Base-by-base conservation (phyloP, 371 early-diverging fungal species). In the Vairimorpha ceranae region DNA sequence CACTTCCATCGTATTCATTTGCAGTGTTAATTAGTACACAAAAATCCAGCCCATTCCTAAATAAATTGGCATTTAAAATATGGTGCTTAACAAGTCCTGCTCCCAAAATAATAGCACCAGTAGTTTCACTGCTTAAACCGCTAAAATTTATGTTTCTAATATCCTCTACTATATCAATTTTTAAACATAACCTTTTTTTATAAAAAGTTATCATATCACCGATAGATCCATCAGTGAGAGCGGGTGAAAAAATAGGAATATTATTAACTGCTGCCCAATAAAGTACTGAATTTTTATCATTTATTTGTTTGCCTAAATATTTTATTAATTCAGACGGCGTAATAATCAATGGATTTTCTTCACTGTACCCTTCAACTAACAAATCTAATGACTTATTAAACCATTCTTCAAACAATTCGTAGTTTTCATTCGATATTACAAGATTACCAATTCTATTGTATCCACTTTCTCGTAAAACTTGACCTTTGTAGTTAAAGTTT, bases 31-130 rank as follows among this genome's bases (percentile, higher is more conserved):
- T 88, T 75, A 92, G 92, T 0, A 97, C 95, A 10, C 96, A 92
- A 81, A 88, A 94, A 79, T 99, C 95, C 3, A 97, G 91, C 27
- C 99, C 99, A 82, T 99, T 95, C 70, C 96, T 87, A 87, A 89
- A 83, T 45, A 99, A 85, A 82, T 97, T 97, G 33, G 98, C 98
- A 81, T 99, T 99, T 82, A 94, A 92, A 75, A 97, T 95, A 81
- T 97, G 97, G 83, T 99, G 99, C 84, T 99, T 99, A 70, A 96
- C 86, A 15, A 97, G 85, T 17, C 98, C 98, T 73, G 95, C 93
- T n/a, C 98, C 98, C 32, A 97, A 85, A 72, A 97, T 93, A 45
- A 99, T 91, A 78, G 93, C 89, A 25, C 97, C 97, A 0, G 97
- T 94, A 84, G 92, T 91, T 74, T 90, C 88, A 15, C 92, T 92